Conservation (phyloP, 2,329 filamentous ascomycete species). For the Paraphaeosphaeria minitans region DNA sequence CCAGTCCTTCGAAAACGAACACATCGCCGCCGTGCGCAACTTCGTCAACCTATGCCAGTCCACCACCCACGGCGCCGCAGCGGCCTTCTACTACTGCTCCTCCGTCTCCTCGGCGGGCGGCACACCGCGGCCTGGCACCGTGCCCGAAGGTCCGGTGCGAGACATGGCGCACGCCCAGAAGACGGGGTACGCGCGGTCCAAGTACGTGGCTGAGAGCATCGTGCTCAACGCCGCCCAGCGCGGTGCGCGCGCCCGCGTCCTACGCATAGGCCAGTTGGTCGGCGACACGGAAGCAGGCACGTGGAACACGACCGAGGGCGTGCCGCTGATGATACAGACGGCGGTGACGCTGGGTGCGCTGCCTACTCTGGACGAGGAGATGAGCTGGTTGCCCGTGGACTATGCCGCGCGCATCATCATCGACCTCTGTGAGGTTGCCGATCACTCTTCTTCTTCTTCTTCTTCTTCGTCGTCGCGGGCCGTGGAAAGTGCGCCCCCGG, state of each 20-base stretch:
- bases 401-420: conserved; percentile 46
- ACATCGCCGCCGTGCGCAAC: conserved; percentile 53
- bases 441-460: background rate
- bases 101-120: conserved; percentile 52
- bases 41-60: conserved; percentile 49
- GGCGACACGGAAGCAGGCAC: conserved; percentile 53
- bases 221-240: conserved; percentile 30
- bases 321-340: conserved; percentile 57
- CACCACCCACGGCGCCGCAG: conserved; percentile 40
- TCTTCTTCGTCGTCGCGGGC: background rate
- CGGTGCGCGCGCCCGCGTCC: conserved; percentile 38
- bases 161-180: conserved; percentile 50
- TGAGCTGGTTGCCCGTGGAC: conserved; percentile 53
- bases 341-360: conserved; percentile 54
- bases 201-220: conserved; percentile 57
- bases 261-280: conserved; percentile 54
- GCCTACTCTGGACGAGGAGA: conserved; percentile 50
- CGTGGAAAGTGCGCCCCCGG: background rate
- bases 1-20: conserved; percentile 55
- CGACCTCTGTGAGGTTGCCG: conserved; percentile 13
- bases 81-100: conserved; percentile 53
- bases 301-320: conserved; percentile 58
- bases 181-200: conserved; percentile 60
- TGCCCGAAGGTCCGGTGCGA: conserved; percentile 46
- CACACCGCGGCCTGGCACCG: conserved; percentile 43